Evolutionary conservation across 169 alveolate species (phyloP), one percentile per base, ranked within the genome.

Genomic region (Theileria parva): DNA sequence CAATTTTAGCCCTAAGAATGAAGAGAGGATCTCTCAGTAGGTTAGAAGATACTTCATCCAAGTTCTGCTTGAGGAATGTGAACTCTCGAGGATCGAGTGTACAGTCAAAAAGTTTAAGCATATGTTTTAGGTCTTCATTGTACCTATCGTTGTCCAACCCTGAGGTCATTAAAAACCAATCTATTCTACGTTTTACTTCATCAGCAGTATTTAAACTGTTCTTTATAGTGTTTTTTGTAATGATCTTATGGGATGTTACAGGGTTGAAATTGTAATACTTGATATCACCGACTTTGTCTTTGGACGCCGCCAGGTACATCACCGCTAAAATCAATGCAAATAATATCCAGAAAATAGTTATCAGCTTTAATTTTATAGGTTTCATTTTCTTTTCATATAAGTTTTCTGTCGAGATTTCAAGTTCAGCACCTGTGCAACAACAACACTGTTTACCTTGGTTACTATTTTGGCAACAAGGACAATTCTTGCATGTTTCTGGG

Each of bases 21-120:
- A 44, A 21, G 0, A 25, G 30, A 0, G 66, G 32, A 25, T 25
- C 15, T 3, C 5, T 57, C 66, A 57, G 8, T 3, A 57, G 32
- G 30, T 57, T 1, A 11, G 5, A 25, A 8, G 32, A 19, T 2
- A 21, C 37, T 19, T 25, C 34, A 21, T 57, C 66, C 37, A 57
- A n/a, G 66, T 57, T 6, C 21, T 57, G 0, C 15, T 57, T 57
- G 15, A 57, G 66, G 15, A 57, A 25, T 19, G 28, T 25, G 27
- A 25, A 19, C 0, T 57, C 27, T 8, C n/a, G 3, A 8, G 66
- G 66, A 8, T 57, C 34, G 0, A 57, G 28, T 25, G 32, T 25
- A 25, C 66, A 57, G 13, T 19, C 34, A 25, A 57, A 57, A 25
- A 57, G 66, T n/a, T 25, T 57, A n/a, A 57, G 66, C 66, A 57